A percentile compares a stretch with the other conserved stretches of the same genome.
Evolutionary conservation across 345 rosid species (phyloP).

Genomic region (Turnera subulata): DNA sequence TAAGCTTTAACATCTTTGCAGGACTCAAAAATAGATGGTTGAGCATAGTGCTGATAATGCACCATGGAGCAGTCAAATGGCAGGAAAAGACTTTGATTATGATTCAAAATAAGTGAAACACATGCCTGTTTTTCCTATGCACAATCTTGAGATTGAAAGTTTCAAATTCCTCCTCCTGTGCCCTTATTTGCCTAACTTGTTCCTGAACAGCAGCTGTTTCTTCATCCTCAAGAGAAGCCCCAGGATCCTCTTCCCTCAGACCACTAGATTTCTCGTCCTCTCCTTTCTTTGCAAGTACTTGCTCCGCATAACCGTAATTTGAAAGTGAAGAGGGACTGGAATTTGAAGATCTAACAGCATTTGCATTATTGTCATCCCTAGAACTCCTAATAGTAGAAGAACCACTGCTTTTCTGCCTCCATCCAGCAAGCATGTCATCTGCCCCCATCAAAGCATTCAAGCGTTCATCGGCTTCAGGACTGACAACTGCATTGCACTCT

Average conservation of each 20-base stretch:
- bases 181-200: constrained; percentile 95
- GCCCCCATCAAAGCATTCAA: constrained; percentile 51
- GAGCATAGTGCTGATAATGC: too few relatives aligned
- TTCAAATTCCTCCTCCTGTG: constrained; percentile 97
- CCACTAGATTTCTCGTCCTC: constrained; percentile 46
- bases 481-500: constrained; percentile 38
- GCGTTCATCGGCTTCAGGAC: constrained; percentile 45
- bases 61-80: too few relatives aligned
- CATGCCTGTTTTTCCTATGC: constrained; percentile 95
- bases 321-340: constrained; percentile 70
- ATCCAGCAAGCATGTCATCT: constrained; percentile 67
- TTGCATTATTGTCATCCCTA: constrained; percentile 59
- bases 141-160: constrained; percentile 95
- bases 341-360: constrained; percentile 52
- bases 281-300: constrained; percentile 47
- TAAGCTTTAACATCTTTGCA: too few relatives aligned
- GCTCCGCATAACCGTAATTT: constrained; percentile 57
- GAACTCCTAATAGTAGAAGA: constrained; percentile 71
- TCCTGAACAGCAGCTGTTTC: constrained; percentile 95
- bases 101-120: constrained; percentile 1
- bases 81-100: too few relatives aligned
- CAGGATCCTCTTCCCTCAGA: constrained; percentile 66
- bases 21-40: too few relatives aligned
- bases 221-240: constrained; percentile 77
- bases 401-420: constrained; percentile 81